These are phyloP conservation scores for Melaleuca quinquenervia DNA, from an alignment of 345 rosid genomes.

Conservation along the genomic window DNA sequence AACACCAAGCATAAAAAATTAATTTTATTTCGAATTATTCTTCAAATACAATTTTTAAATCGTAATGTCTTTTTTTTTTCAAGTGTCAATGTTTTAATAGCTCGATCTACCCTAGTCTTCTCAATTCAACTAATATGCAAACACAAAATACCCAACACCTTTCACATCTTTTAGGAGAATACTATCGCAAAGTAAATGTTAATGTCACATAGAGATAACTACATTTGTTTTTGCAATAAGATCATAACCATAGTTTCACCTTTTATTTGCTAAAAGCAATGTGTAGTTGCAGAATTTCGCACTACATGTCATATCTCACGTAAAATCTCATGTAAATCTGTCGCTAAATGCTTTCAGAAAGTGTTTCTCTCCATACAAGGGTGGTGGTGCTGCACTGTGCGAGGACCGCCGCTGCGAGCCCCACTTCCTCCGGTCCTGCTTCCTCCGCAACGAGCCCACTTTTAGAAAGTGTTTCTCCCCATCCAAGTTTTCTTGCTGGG, in stretches of 20 bases:
- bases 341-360: too few relatives aligned
- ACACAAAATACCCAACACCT: background rate
- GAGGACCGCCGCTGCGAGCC: conserved; percentile 16
- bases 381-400: conserved; percentile 13
- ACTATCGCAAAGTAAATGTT: background rate
- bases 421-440: conserved; percentile 65
- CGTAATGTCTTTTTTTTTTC: too few relatives aligned
- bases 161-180: background rate
- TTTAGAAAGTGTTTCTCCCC: too few relatives aligned
- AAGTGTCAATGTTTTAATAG: too few relatives aligned
- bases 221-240: background rate
- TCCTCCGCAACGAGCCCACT: too few relatives aligned
- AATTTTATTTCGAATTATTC: too few relatives aligned
- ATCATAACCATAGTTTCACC: background rate
- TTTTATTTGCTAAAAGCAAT: background rate
- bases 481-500: background rate
- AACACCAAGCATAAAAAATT: too few relatives aligned
- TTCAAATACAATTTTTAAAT: too few relatives aligned
- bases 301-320: too few relatives aligned
- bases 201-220: background rate
- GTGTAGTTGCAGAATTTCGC: background rate
- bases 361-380: background rate
- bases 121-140: too few relatives aligned
- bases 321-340: too few relatives aligned
- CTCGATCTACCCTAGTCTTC: too few relatives aligned